These are phyloP conservation scores for Beauveria medogensis DNA, from an alignment of 2,329 filamentous ascomycete genomes.

Conservation along the genomic window DNA sequence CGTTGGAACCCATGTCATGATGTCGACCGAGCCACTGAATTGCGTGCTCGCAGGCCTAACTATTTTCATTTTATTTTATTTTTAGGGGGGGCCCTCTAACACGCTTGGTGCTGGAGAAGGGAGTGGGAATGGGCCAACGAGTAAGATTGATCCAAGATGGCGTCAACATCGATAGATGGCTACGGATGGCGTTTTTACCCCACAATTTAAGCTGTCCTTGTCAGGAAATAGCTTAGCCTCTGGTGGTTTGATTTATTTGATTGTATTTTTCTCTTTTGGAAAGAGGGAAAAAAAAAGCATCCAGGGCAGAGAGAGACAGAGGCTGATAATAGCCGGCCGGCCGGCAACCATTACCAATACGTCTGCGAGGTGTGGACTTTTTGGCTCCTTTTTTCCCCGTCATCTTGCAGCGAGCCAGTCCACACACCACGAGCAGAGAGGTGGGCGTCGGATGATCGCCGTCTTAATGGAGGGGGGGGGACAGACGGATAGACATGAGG, in stretches of 20 bases:
- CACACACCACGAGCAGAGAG: background rate
- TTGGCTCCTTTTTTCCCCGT: background rate
- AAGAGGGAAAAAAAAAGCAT: background rate
- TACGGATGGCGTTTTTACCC: background rate
- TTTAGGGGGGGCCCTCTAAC: background rate
- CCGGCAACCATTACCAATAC: conserved; percentile 1
- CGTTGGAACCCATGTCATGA: conserved; percentile 6
- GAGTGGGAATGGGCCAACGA: background rate
- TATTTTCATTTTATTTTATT: background rate
- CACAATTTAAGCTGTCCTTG: conserved; percentile 5
- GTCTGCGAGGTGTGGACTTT: background rate
- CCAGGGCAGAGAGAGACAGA: background rate
- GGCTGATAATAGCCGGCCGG: background rate
- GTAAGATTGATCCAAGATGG: conserved; percentile 13
- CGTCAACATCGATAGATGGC: conserved; percentile 11
- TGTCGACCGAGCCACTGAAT: conserved; percentile 12
- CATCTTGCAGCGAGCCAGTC: background rate
- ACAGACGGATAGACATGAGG: background rate
- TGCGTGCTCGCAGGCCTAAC: conserved; percentile 8
- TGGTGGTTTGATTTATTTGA: background rate
- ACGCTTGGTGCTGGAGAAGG: background rate
- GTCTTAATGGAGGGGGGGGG: background rate
- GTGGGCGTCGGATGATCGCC: background rate
- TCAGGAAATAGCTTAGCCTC: conserved; percentile 2
- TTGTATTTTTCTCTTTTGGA: background rate